phyloP scores from a whole-genome alignment of 192 early-diverging fungal species.

The Dissophora globulifera region DNA sequence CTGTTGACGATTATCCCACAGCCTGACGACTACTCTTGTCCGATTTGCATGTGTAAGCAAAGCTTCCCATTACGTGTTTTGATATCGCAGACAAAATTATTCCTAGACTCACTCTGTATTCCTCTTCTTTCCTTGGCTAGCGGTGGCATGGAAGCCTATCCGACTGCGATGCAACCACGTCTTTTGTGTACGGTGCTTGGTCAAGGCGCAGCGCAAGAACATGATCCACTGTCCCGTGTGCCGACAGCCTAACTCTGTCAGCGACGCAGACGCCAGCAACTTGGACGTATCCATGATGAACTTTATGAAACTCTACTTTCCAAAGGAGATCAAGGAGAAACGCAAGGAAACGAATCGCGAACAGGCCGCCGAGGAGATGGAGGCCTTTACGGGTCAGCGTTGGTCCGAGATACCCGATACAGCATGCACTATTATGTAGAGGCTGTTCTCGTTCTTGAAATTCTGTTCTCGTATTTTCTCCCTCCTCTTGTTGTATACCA shows the following conservation, averaged over 20 bases:
- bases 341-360: conserved; percentile 71
- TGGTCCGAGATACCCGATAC: conserved; percentile 14
- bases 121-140: conserved; percentile 29
- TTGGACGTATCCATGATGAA: conserved; percentile 74
- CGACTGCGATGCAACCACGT: conserved; percentile 79
- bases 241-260: conserved; percentile 68
- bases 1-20: conserved; percentile 81
- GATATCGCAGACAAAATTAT: no score
- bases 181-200: conserved; percentile 83
- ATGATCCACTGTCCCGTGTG: conserved; percentile 82
- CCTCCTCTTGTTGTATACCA: no score
- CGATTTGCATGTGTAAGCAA: conserved; percentile 75
- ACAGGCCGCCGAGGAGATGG: conserved; percentile 71
- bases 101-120: no score
- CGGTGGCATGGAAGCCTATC: conserved; percentile 81
- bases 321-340: conserved; percentile 79
- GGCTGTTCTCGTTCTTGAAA: no score
- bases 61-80: no score
- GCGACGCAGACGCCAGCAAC: conserved; percentile 66
- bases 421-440: conserved; percentile 45
- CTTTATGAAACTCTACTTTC: conserved; percentile 82
- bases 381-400: conserved; percentile 62
- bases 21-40: conserved; percentile 81
- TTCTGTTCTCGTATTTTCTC: no score
- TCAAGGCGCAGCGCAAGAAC: conserved; percentile 73